These are phyloP conservation scores for Oryza meyeriana DNA, from an alignment of 176 grass and related monocot genomes.

Conservation along the genomic window DNA sequence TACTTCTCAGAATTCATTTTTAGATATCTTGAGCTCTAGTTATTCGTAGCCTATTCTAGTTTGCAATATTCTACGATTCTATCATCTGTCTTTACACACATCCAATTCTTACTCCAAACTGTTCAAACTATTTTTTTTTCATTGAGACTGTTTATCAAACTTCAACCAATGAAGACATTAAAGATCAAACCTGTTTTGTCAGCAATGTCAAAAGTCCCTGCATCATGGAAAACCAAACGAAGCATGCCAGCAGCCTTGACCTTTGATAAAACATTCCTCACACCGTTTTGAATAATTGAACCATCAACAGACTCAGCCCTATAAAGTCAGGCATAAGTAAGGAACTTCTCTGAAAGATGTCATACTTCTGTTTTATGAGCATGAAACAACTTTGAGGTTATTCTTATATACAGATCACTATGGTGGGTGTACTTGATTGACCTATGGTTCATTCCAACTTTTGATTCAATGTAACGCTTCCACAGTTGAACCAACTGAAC, in stretches of 20 bases:
- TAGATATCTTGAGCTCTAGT: slow-evolving; percentile 1
- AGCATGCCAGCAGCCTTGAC: slow-evolving; percentile 80
- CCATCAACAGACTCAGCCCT: slow-evolving; percentile 52
- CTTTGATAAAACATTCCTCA: slow-evolving; percentile 81
- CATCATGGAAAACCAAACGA: slow-evolving; percentile 94
- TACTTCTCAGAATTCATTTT: not conserved
- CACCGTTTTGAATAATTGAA: slow-evolving; percentile 58
- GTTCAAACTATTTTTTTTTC: too few relatives aligned
- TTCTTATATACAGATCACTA: not conserved
- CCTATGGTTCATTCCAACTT: not conserved
- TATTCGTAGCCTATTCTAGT: not conserved
- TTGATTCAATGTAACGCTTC: not conserved
- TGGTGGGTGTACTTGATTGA: not conserved
- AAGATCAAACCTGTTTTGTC: slow-evolving; percentile 70
- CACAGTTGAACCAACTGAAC: not conserved
- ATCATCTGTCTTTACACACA: not conserved
- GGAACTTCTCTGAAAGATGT: not conserved
- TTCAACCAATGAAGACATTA: not conserved
- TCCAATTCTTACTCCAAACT: not conserved
- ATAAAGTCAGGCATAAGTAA: slow-evolving; percentile 19
- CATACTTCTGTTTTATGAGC: not conserved
- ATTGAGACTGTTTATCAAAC: not conserved
- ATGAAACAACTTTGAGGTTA: slow-evolving; percentile 25
- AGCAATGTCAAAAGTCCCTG: slow-evolving; percentile 70
- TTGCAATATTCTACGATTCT: not conserved